Evolutionary conservation across 495 filamentous ascomycete species (phyloP).

Genomic region (Chaetomium fimeti): DNA sequence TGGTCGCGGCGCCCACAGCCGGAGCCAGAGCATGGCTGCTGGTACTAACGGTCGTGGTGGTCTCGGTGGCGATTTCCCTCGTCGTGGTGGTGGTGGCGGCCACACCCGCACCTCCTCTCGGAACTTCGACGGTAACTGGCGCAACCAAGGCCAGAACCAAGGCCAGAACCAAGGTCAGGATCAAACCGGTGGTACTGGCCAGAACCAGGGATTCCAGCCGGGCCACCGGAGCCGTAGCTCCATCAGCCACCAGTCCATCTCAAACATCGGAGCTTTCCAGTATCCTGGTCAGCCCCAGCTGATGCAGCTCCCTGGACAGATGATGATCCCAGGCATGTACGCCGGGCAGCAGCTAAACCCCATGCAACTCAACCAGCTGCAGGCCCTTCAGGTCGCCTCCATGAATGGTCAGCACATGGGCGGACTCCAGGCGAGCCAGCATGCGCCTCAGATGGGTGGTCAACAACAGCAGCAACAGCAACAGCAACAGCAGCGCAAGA

Average conservation of each 20-base stretch:
- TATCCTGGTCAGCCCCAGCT: slow-evolving; percentile 90
- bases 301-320: slow-evolving; percentile 78
- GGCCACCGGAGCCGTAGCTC: slow-evolving; percentile 84
- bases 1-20: slow-evolving; percentile 53
- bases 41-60: slow-evolving; percentile 53
- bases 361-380: slow-evolving; percentile 85
- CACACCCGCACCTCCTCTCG: slow-evolving; percentile 80
- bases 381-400: slow-evolving; percentile 83
- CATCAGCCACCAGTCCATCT: slow-evolving; percentile 76
- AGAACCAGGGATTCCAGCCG: slow-evolving; percentile 84
- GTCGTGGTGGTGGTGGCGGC: slow-evolving; percentile 64
- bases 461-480: slow-evolving; percentile 82
- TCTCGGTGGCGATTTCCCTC: slow-evolving; percentile 59
- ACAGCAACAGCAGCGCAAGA: slow-evolving; percentile 96
- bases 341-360: slow-evolving; percentile 82
- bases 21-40: slow-evolving; percentile 63
- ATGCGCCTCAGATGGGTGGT: slow-evolving; percentile 64
- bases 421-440: slow-evolving; percentile 71
- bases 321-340: slow-evolving; percentile 75
- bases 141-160: slow-evolving; percentile 78
- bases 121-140: slow-evolving; percentile 98
- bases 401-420: slow-evolving; percentile 73
- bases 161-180: slow-evolving; percentile 61
- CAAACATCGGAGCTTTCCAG: slow-evolving; percentile 82
- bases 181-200: slow-evolving; percentile 55